These are phyloP conservation scores for Grigorovia yakushimaensis DNA, from an alignment of 805 yeast species.

Conservation along the genomic window DNA sequence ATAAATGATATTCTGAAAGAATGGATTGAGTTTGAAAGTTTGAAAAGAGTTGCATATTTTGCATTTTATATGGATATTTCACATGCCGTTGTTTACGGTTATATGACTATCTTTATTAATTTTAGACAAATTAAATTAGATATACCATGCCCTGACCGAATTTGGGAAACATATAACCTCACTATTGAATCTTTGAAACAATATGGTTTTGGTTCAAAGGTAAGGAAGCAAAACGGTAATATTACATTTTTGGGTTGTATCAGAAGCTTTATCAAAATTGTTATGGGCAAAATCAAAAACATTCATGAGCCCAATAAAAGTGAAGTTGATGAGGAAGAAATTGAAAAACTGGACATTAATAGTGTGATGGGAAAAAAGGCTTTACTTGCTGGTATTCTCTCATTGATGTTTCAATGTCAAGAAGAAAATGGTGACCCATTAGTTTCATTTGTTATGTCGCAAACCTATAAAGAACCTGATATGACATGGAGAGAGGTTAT, in stretches of 20 bases:
- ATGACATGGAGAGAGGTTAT: constrained; percentile 64
- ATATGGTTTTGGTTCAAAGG: constrained; percentile 17
- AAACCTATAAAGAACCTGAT: constrained; percentile 14
- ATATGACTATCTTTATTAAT: constrained; percentile 44
- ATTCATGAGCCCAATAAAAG: background rate
- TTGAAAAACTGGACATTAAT: constrained; percentile 1
- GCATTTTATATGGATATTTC: constrained; percentile 74
- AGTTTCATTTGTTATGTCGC: constrained; percentile 6
- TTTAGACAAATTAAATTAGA: constrained; percentile 52
- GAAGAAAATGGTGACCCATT: constrained; percentile 42
- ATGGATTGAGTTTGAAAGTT: constrained; percentile 74
- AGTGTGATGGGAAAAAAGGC: constrained; percentile 59
- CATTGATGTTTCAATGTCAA: constrained; percentile 63
- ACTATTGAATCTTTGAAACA: constrained; percentile 15
- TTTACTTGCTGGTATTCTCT: constrained; percentile 53
- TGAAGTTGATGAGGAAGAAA: background rate
- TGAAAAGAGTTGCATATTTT: constrained; percentile 70
- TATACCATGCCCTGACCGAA: constrained; percentile 52
- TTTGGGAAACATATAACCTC: constrained; percentile 40
- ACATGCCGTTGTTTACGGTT: constrained; percentile 73
- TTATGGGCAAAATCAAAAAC: constrained; percentile 6
- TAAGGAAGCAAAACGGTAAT: constrained; percentile 11
- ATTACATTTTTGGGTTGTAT: constrained; percentile 45
- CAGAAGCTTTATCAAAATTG: constrained; percentile 47
- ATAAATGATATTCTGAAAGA: constrained; percentile 22